These are phyloP conservation scores for Colletotrichum melonis DNA, from an alignment of 2,329 filamentous ascomycete species.

Conservation along the genomic window DNA sequence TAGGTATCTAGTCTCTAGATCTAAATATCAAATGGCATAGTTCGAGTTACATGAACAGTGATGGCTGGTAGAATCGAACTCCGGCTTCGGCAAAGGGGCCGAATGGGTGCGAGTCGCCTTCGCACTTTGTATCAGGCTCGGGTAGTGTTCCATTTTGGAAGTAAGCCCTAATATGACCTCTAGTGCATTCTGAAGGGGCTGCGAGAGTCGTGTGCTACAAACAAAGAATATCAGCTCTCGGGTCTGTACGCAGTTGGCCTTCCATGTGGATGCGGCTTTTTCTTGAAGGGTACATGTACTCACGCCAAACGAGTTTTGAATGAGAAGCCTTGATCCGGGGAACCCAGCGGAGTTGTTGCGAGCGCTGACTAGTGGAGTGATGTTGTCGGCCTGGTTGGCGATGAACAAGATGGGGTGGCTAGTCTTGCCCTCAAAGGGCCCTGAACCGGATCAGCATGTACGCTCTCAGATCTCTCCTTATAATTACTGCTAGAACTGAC, in stretches of 20 bases:
- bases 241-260: background rate
- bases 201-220: slow-evolving; percentile 61
- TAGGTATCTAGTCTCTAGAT: background rate
- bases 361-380: slow-evolving; percentile 59
- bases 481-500: slow-evolving; percentile 36
- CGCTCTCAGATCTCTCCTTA: too few species aligned
- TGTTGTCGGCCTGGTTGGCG: slow-evolving; percentile 57
- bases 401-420: slow-evolving; percentile 58
- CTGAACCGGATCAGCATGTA: background rate
- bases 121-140: slow-evolving; percentile 55
- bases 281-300: slow-evolving; percentile 36
- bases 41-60: background rate
- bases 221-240: background rate
- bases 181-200: slow-evolving; percentile 57
- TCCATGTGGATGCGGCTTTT: background rate
- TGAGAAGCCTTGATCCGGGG: slow-evolving; percentile 56
- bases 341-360: slow-evolving; percentile 57
- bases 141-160: slow-evolving; percentile 61
- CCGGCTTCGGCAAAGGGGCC: slow-evolving; percentile 15
- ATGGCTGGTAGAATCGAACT: background rate
- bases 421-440: slow-evolving; percentile 48
- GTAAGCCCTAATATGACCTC: slow-evolving; percentile 53
- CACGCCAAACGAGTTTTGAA: slow-evolving; percentile 64
- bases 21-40: too few species aligned
- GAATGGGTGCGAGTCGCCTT: slow-evolving; percentile 57